Base-by-base conservation (phyloP, 495 filamentous ascomycete genomes). In the Acidomyces sp. region DNA sequence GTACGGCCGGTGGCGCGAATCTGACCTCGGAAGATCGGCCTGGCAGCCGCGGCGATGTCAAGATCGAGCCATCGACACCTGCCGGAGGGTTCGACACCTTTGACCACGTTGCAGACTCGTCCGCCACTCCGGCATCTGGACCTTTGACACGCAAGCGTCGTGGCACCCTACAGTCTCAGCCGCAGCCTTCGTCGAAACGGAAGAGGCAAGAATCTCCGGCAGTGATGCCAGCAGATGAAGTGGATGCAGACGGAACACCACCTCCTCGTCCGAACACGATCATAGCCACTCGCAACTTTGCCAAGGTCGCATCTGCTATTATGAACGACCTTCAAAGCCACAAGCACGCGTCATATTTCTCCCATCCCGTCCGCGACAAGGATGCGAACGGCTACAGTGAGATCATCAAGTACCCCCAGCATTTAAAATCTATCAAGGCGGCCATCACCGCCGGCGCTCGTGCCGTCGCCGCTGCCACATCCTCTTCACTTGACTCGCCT, bases 331-430 rank as follows among this genome's bases (percentile, higher is more conserved):
- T 96, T 39, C 66, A 74, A 6, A 75, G 71, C 29, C 86, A 97
- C 61, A 85, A 86, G 33, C 77, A 85, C 42, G 90, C 84, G 4
- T 87, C 83, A 22, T 80, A 85, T 48, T 97, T 97, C 55, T 75
- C 76, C 16, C 74, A 75, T 37, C 83, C 87, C 1, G 71, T 97
- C 23, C 81, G 80, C 22, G 85, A 92, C 35, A 75, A 73, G 26
- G 77, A 87, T 49, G 90, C 87, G 0, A 83, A 84, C 1, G 85
- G 86, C 3, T 97, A 97, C 57, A 77, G 74, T 43, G 80, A 82
- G 47, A 74, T 94, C 32, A 82, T 97, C 41, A 75, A 81, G 43
- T 77, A 78, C 18, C 83, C 88, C 3, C 85, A 93, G 50, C 85
- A 94, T 56, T 68, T 97, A 15, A 94, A 93, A 55, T 74, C 73